Evolutionary conservation across 2,329 filamentous ascomycete genomes (phyloP).

Genomic region (Talaromyces amestolkiae): DNA sequence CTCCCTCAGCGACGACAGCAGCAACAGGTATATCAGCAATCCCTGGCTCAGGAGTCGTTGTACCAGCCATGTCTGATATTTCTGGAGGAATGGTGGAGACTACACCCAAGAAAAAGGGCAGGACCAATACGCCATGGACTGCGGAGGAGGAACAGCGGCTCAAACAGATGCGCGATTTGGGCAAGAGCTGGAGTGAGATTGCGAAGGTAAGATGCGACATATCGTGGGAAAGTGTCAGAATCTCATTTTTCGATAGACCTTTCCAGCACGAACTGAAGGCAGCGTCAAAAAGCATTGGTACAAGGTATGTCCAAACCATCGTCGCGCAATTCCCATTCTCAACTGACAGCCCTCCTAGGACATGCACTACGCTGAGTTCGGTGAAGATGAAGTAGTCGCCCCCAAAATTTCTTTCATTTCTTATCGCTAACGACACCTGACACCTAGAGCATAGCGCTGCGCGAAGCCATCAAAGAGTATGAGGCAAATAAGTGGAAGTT

Average conservation of each 20-base stretch:
- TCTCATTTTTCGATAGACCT: constrained; percentile 59
- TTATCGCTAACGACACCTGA: constrained; percentile 1
- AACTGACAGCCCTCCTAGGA: constrained; percentile 53
- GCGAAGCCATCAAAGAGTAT: constrained; percentile 97
- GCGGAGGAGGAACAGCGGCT: constrained; percentile 87
- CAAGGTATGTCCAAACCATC: constrained; percentile 60
- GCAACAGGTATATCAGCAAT: constrained; percentile 36
- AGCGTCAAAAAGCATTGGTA: constrained; percentile 99
- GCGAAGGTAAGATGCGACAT: constrained; percentile 66
- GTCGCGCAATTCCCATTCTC: constrained; percentile 2
- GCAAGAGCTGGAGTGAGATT: constrained; percentile 96
- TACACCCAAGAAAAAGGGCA: constrained; percentile 71
- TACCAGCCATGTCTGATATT: constrained; percentile 24
- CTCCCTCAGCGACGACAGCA: constrained; percentile 34
- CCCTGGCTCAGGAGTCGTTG: constrained; percentile 32
- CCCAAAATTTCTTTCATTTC: background rate
- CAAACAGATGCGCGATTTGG: constrained; percentile 90
- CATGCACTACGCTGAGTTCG: constrained; percentile 99
- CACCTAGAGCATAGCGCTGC: constrained; percentile 53
- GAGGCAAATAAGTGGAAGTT: constrained; percentile 98
- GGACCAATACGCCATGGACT: constrained; percentile 99
- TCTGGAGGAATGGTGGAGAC: constrained; percentile 29
- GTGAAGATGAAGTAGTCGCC: constrained; percentile 78
- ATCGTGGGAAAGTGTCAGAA: background rate
- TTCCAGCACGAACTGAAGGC: constrained; percentile 88